These are phyloP conservation scores for Fonsecaea pedrosoi DNA, from an alignment of 2,329 filamentous ascomycete genomes.

Conservation along the genomic window DNA sequence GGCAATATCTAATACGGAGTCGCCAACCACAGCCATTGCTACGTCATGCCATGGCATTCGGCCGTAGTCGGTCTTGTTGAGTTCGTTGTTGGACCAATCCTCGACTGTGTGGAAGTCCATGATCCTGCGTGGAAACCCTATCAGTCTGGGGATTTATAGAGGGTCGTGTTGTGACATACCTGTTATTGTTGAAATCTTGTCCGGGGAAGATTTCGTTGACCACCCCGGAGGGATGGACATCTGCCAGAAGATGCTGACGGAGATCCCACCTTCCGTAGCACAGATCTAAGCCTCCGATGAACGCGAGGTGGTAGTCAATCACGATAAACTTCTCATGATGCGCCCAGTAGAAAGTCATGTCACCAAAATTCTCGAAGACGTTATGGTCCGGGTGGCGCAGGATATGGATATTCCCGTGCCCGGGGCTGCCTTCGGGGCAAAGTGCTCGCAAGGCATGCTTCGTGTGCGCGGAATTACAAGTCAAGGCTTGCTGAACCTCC, in stretches of 20 bases:
- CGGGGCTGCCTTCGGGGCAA: slow-evolving; percentile 80
- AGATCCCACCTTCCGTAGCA: slow-evolving; percentile 96
- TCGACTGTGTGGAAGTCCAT: slow-evolving; percentile 93
- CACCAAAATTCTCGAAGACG: slow-evolving; percentile 86
- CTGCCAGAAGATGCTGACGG: slow-evolving; percentile 81
- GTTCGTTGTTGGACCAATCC: slow-evolving; percentile 91
- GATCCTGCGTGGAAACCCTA: slow-evolving; percentile 58
- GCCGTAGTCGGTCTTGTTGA: slow-evolving; percentile 88
- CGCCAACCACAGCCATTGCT: slow-evolving; percentile 86
- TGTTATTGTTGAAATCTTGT: slow-evolving; percentile 98
- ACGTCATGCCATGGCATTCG: slow-evolving; percentile 99
- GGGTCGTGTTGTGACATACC: slow-evolving; percentile 16
- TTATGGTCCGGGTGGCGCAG: slow-evolving; percentile 96
- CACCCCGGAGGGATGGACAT: slow-evolving; percentile 84
- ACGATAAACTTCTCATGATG: slow-evolving; percentile 99
- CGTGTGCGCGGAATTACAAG: slow-evolving; percentile 91
- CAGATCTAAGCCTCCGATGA: slow-evolving; percentile 91
- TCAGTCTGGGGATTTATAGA: not conserved
- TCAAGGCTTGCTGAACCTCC: slow-evolving; percentile 79
- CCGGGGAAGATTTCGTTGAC: slow-evolving; percentile 88
- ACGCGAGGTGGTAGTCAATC: slow-evolving; percentile 87
- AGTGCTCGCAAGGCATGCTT: slow-evolving; percentile 82
- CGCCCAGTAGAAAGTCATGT: slow-evolving; percentile 98
- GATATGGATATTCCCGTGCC: slow-evolving; percentile 84
- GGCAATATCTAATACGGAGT: slow-evolving; percentile 89